Percentiles rank a stretch among this genome's conserved stretches.
Evolutionary conservation across 169 alveolate species (phyloP).

Genomic region (Toxoplasma gondii): DNA sequence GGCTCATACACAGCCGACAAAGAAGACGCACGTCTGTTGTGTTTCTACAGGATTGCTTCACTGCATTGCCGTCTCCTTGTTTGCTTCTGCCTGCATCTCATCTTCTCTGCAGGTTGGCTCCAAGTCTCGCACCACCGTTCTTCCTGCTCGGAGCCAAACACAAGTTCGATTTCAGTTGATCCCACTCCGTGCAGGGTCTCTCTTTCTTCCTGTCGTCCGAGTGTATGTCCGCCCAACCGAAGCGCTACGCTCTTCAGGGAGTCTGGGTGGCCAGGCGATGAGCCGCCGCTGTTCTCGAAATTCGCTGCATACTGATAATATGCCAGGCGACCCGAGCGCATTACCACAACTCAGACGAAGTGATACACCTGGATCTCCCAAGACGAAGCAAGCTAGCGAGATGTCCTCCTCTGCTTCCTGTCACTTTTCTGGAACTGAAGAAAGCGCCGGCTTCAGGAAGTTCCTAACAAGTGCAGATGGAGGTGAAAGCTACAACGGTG

Average conservation of each 20-base stretch:
- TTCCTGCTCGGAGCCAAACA: neutral
- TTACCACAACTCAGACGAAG: too few species aligned
- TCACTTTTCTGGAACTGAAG: neutral
- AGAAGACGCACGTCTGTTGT: too few species aligned
- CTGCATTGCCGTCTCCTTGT: too few species aligned
- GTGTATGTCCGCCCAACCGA: conserved; percentile 4
- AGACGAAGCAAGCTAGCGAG: neutral
- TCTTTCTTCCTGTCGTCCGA: conserved; percentile 44
- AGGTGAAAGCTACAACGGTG: neutral
- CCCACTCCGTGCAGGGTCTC: conserved; percentile 57
- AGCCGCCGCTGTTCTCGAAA: neutral
- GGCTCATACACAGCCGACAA: too few species aligned
- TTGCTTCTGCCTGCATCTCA: neutral
- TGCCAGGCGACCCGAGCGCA: too few species aligned
- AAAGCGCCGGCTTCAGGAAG: neutral
- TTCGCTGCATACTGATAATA: neutral
- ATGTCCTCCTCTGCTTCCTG: neutral
- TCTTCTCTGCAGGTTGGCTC: conserved; percentile 58
- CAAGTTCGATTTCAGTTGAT: conserved; percentile 43
- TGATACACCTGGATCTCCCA: too few species aligned
- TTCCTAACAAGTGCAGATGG: neutral
- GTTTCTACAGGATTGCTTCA: too few species aligned
- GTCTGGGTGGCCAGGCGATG: neutral
- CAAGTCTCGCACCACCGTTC: conserved; percentile 25
- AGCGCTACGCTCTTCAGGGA: neutral